Conservation (phyloP, 2,329 filamentous ascomycete species). For the Penicillium freii region DNA sequence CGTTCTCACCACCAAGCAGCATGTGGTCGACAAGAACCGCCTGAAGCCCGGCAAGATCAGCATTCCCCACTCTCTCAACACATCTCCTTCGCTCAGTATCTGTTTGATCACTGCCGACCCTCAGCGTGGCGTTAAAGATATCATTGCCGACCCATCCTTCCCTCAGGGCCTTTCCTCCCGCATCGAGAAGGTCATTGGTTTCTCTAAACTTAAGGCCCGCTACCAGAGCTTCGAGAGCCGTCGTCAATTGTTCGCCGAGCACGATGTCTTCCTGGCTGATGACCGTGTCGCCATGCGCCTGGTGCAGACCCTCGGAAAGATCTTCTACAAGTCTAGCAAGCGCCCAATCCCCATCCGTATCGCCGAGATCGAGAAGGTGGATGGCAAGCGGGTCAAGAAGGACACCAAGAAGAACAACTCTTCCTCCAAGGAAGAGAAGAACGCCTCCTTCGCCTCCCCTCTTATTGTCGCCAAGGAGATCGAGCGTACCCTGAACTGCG, state of each 20-base stretch:
- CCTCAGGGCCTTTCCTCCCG: slow-evolving; percentile 64
- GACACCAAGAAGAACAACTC: slow-evolving; percentile 47
- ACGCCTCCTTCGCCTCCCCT: slow-evolving; percentile 55
- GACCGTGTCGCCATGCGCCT: slow-evolving; percentile 74
- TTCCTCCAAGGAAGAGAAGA: slow-evolving; percentile 43
- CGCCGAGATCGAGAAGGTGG: slow-evolving; percentile 60
- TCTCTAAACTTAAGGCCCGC: slow-evolving; percentile 82
- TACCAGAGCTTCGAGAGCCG: slow-evolving; percentile 86
- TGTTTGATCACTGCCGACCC: slow-evolving; percentile 83
- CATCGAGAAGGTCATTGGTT: slow-evolving; percentile 74
- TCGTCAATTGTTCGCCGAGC: slow-evolving; percentile 77
- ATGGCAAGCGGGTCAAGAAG: slow-evolving; percentile 60
- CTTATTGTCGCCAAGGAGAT: slow-evolving; percentile 76
- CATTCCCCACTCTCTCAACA: slow-evolving; percentile 73
- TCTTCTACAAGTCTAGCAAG: slow-evolving; percentile 87
- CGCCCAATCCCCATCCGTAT: slow-evolving; percentile 81
- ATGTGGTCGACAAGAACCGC: slow-evolving; percentile 68
- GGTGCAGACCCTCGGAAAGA: slow-evolving; percentile 79
- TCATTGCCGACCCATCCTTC: slow-evolving; percentile 72
- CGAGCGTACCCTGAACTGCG: slow-evolving; percentile 70
- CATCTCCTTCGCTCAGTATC: slow-evolving; percentile 64
- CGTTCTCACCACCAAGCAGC: slow-evolving; percentile 63
- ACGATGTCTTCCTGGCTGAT: slow-evolving; percentile 92
- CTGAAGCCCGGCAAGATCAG: slow-evolving; percentile 81
- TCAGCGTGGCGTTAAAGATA: slow-evolving; percentile 86